Base-by-base conservation (phyloP, 805 yeast species). In the Torulaspora gathmanii region DNA sequence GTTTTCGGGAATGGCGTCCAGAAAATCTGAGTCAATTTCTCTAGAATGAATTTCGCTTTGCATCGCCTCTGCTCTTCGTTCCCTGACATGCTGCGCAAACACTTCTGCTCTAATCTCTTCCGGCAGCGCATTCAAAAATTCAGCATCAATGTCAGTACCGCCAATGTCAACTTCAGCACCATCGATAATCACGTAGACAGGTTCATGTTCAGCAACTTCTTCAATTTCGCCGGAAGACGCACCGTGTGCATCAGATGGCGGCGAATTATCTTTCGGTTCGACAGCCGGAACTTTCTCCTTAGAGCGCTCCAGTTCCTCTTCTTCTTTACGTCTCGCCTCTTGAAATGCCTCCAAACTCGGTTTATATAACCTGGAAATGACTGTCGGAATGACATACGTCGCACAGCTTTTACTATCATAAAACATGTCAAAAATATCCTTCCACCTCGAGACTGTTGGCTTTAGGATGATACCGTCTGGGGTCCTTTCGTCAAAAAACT, bases 41-140 rank as follows among this genome's bases (percentile, higher is more conserved):
- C 86, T 70, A 2, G 77, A 70, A 11, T 73, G 68, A 1, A 66
- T 60, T 0, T 79, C 71, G 60, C 49, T 67, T 33, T 65, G 58
- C 11, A 67, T 60, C 1, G 75, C 86, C 68, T 70, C 78, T 35
- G 72, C 83, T 48, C 93, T 72, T 47, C 90, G 71, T 53, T 86
- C 93, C 33, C 89, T 70, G 5, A 88, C 70, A 57, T 89, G 95
- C 51, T 88, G 91, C 0, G 90, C 79, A 58, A 86, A 81, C 0
- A 89, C 97, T 58, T 90, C 96, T 51, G 88, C 95, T 40, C 96
- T 72, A 86, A 90, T 85, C 42, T 86, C 93, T 35, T 87, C 95
- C 0, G 97, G 97, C 29, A 90, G 72, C 0, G 96, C 96, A 55
- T 83, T 84, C 49, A 90, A 71, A 61, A 88, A 90, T 53, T 86